These are phyloP conservation scores for Collybia sordida DNA, from an alignment of 768 basidiomycete genomes.

Conservation along the genomic window DNA sequence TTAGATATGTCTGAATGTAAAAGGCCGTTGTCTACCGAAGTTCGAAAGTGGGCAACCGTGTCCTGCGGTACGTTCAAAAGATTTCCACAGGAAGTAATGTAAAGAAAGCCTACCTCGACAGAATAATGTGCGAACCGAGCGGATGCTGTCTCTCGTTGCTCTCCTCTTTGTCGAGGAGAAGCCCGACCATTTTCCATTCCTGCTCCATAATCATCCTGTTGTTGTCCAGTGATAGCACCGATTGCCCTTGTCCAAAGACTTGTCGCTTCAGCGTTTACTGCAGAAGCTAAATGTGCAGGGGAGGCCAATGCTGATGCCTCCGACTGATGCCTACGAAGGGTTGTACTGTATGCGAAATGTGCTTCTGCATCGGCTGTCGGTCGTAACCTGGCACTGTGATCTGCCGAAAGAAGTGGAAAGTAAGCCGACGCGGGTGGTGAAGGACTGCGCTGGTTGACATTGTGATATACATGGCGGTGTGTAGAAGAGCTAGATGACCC, in stretches of 20 bases:
- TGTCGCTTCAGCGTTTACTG: slow-evolving; percentile 46
- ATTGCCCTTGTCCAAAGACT: slow-evolving; percentile 51
- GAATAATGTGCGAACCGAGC: slow-evolving; percentile 66
- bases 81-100: background rate
- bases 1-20: slow-evolving; percentile 58
- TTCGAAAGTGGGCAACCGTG: slow-evolving; percentile 69
- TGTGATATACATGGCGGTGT: slow-evolving; percentile 23
- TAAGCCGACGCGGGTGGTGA: slow-evolving; percentile 85
- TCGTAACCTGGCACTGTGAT: slow-evolving; percentile 48
- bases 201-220: slow-evolving; percentile 25
- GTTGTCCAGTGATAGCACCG: slow-evolving; percentile 37
- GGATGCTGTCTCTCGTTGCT: slow-evolving; percentile 55
- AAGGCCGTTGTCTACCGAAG: slow-evolving; percentile 63
- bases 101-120: slow-evolving; percentile 51
- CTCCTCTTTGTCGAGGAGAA: slow-evolving; percentile 26
- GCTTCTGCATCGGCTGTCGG: slow-evolving; percentile 63
- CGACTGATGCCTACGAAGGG: slow-evolving; percentile 64
- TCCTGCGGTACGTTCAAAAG: slow-evolving; percentile 45
- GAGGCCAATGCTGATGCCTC: slow-evolving; percentile 44
- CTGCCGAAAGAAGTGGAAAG: slow-evolving; percentile 59
- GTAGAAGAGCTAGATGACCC: slow-evolving; percentile 36
- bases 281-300: slow-evolving; percentile 48
- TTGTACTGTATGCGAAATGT: slow-evolving; percentile 85
- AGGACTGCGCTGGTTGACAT: slow-evolving; percentile 29
- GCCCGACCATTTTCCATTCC: slow-evolving; percentile 39